These are phyloP conservation scores for Pseudogymnoascus verrucosus DNA, from an alignment of 2,329 filamentous ascomycete species.

Conservation along the genomic window DNA sequence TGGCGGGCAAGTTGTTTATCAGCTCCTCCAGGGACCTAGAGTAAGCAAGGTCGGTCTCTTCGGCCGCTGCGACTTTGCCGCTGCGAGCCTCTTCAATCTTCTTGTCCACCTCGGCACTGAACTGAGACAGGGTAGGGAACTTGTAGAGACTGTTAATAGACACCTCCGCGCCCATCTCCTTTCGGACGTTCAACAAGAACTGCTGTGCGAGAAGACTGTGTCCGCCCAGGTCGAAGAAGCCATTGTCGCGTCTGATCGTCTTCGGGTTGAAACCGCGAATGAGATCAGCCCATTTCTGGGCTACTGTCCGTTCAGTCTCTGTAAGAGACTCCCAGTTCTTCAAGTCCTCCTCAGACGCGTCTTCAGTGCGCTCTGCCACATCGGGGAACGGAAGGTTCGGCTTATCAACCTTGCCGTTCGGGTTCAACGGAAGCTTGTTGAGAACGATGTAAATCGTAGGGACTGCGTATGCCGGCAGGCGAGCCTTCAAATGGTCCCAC, in stretches of 20 bases:
- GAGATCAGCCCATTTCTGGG: conserved; percentile 65
- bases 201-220: conserved; percentile 76
- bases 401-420: conserved; percentile 80
- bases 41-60: conserved; percentile 28
- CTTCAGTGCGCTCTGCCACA: conserved; percentile 37
- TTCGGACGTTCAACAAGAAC: conserved; percentile 63
- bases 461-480: conserved; percentile 67
- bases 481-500: conserved; percentile 61
- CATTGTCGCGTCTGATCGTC: conserved; percentile 53
- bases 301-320: conserved; percentile 58
- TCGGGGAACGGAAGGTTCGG: conserved; percentile 75
- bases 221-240: conserved; percentile 74
- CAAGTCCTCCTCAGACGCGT: conserved; percentile 36
- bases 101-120: conserved; percentile 45
- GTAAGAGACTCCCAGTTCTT: conserved; percentile 36
- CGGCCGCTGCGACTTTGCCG: conserved; percentile 37
- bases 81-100: conserved; percentile 10
- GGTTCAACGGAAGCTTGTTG: conserved; percentile 67
- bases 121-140: conserved; percentile 48
- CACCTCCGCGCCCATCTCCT: conserved; percentile 54
- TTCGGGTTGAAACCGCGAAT: conserved; percentile 59
- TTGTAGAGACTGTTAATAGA: conserved; percentile 65
- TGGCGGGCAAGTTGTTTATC: conserved; percentile 31
- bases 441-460: conserved; percentile 68
- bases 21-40: conserved; percentile 42